Percentiles rank a stretch among this genome's conserved stretches.
Evolutionary conservation across 352 stramenopile species (phyloP).

Genomic region (Poterioochromonas sp.): DNA sequence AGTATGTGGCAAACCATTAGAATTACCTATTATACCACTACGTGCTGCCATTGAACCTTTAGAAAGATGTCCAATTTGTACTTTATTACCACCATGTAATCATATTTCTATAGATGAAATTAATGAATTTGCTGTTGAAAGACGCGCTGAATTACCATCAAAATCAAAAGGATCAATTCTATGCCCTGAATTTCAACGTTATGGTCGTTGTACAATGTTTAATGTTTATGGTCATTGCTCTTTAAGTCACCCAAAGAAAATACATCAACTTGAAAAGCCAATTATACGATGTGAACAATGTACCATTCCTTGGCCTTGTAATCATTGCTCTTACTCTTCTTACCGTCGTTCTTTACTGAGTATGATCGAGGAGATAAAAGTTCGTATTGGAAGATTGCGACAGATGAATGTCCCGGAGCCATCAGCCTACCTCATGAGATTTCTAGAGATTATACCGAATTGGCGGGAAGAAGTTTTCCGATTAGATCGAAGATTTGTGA

Average conservation of each 20-base stretch:
- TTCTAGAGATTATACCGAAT: background rate
- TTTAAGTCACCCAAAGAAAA: conserved; percentile 9
- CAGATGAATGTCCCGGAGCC: conserved; percentile 5
- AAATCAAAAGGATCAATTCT: background rate
- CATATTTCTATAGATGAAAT: background rate
- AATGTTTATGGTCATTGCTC: background rate
- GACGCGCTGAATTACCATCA: background rate
- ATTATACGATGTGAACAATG: conserved; percentile 16
- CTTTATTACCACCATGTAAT: background rate
- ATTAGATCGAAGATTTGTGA: background rate
- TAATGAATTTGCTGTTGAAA: background rate
- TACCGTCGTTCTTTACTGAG: background rate
- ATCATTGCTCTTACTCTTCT: conserved; percentile 5
- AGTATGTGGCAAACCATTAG: background rate
- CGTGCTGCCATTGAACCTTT: background rate
- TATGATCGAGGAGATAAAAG: background rate
- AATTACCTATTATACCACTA: background rate
- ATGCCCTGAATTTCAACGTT: conserved; percentile 8
- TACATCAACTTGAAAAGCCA: background rate
- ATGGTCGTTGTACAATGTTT: conserved; percentile 13
- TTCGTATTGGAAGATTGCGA: background rate
- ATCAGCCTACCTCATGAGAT: background rate
- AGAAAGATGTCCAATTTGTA: conserved; percentile 13
- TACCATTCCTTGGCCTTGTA: conserved; percentile 17
- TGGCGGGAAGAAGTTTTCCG: background rate